These are phyloP conservation scores for Yarrowia bubula DNA, from an alignment of 805 yeast species.

Conservation along the genomic window DNA sequence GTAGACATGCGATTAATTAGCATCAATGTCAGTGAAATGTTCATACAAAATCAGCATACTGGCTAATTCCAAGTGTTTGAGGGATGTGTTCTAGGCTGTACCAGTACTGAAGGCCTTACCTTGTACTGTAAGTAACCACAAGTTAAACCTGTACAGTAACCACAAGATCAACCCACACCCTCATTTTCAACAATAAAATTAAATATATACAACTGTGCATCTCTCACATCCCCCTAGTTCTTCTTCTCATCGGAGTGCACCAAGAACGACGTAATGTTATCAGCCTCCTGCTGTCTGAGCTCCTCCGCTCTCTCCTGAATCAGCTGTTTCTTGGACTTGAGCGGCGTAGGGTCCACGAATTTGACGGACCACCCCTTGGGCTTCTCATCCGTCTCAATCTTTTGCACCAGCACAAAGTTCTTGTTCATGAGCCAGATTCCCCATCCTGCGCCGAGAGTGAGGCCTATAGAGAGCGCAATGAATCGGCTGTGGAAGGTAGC, in stretches of 20 bases:
- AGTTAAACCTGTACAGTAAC: too few species aligned
- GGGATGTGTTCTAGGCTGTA: too few species aligned
- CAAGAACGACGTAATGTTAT: constrained; percentile 2
- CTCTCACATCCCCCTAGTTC: neutral
- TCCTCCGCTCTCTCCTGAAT: neutral
- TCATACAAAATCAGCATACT: too few species aligned
- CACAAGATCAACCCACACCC: too few species aligned
- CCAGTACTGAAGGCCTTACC: too few species aligned
- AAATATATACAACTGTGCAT: constrained; percentile 6
- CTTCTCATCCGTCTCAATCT: neutral
- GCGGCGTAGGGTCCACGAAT: constrained; percentile 17
- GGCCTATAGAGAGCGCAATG: constrained; percentile 4
- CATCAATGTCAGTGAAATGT: too few species aligned
- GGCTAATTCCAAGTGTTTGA: too few species aligned
- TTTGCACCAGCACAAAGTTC: constrained; percentile 4
- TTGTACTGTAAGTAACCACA: too few species aligned
- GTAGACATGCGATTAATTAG: too few species aligned
- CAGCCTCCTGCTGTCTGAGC: constrained; percentile 16
- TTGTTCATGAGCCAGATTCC: constrained; percentile 23
- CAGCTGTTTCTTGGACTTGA: neutral
- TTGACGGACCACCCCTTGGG: neutral
- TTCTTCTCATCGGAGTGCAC: constrained; percentile 3
- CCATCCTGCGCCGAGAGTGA: constrained; percentile 7
- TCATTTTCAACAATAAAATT: neutral
- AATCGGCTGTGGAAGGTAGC: constrained; percentile 18